phyloP scores from a whole-genome alignment of 192 early-diverging fungal genomes.

The Rhizoclosmatium globosum region DNA sequence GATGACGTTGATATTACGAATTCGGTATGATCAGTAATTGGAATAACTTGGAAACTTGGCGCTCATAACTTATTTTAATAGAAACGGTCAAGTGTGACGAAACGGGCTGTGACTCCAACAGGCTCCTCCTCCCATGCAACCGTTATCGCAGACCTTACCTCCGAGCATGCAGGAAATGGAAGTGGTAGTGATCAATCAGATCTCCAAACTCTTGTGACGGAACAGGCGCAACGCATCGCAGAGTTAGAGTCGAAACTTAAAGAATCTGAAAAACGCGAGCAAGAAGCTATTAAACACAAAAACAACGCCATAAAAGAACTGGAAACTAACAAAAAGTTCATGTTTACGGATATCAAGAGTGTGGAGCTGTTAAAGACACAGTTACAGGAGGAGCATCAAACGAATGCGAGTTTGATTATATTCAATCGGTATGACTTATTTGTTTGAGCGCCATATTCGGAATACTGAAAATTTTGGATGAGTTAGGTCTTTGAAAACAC shows the following conservation, averaged over 20 bases:
- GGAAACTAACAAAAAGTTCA: slow-evolving; percentile 38
- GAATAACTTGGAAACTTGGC: not conserved
- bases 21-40: not conserved
- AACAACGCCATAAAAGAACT: slow-evolving; percentile 24
- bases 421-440: slow-evolving; percentile 30
- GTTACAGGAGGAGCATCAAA: slow-evolving; percentile 42
- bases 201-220: slow-evolving; percentile 18
- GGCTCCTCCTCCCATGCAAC: slow-evolving; percentile 13
- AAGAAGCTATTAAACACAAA: slow-evolving; percentile 21
- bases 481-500: slow-evolving; percentile 33
- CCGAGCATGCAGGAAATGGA: not conserved
- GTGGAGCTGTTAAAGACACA: slow-evolving; percentile 36
- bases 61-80: not conserved
- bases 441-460: not conserved
- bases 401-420: slow-evolving; percentile 42
- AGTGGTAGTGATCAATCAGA: not conserved
- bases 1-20: slow-evolving; percentile 16
- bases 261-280: slow-evolving; percentile 26
- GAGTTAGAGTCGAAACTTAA: slow-evolving; percentile 32
- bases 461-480: not conserved
- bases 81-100: slow-evolving; percentile 18
- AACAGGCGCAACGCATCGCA: slow-evolving; percentile 34
- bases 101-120: slow-evolving; percentile 1
- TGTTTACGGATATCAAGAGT: slow-evolving; percentile 37
- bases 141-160: slow-evolving; percentile 6